Base-by-base conservation (phyloP, 106 monocot genomes). In the Iris macrosiphon region DNA sequence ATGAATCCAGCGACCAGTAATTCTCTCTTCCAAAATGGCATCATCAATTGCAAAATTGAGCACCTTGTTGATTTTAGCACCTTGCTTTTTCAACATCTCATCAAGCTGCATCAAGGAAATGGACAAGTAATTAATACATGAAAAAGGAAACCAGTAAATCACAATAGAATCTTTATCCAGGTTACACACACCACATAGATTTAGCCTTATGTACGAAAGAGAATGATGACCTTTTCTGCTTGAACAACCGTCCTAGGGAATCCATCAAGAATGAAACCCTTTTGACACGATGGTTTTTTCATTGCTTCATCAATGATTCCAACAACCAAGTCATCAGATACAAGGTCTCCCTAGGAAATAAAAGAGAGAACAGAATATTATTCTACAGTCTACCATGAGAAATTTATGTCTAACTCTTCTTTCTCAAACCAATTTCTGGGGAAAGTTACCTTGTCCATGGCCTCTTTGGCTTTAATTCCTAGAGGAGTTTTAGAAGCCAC, bases 191-290 rank as follows among this genome's bases (percentile, higher is more conserved):
- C 0, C 6, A 53, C 9, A 33, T 53, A 31, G 12, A 65, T 23
- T 55, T 53, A 56, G 10, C 5, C 33, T 31, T 47, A 31, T 32
- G 29, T 6, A 62, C 47, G 4, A 33, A 57, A 37, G 31, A 30
- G 9, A 22, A 48, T 17, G 4, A 2, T 10, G 13, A 90, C 96
- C 90, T 98, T 98, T 59, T 98, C 66, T 43, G 96, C 96, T 72
- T 98, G 96, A 41, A 73, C 83, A 62, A 87, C 90, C 46, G 96
- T 98, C 59, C 96, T 75, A 26, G 96, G 96, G 61, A 98, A 98
- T 4, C 96, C 96, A 78, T 98, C 96, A 75, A 98, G 90, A 59
- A 98, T 98, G 72, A 98, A 98, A 50, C 96, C 96, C 66, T 98
- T 90, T 47, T 87, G 73, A 55, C 96, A 98, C 45, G 96, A 98